Conservation (phyloP, 2,329 filamentous ascomycete genomes). For the Neobulgaria alba region DNA sequence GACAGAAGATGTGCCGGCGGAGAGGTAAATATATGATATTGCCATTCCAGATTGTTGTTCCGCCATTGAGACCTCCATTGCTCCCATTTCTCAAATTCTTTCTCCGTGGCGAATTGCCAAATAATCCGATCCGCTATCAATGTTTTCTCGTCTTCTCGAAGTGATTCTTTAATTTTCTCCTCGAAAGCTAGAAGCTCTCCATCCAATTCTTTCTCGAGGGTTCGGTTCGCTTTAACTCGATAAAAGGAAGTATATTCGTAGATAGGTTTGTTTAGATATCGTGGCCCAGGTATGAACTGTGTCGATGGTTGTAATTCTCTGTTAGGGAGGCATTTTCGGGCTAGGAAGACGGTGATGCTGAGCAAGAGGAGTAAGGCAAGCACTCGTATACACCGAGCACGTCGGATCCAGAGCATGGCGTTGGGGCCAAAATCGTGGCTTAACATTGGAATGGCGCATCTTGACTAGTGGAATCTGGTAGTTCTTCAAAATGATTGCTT, state of each 20-base stretch:
- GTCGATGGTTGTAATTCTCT: background rate
- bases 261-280: constrained; percentile 3
- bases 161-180: constrained; percentile 1
- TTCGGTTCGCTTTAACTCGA: constrained; percentile 8
- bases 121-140: constrained; percentile 11
- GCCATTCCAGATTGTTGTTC: constrained; percentile 13
- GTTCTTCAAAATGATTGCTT: background rate
- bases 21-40: constrained; percentile 8
- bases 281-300: background rate
- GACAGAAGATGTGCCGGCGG: constrained; percentile 6
- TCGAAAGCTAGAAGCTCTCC: constrained; percentile 12
- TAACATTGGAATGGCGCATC: background rate
- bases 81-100: constrained; percentile 3
- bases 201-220: constrained; percentile 13
- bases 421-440: background rate
- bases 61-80: constrained; percentile 16
- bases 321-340: background rate
- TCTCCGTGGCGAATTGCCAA: constrained; percentile 15
- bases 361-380: background rate
- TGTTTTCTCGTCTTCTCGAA: constrained; percentile 1
- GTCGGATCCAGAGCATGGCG: background rate
- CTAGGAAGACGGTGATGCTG: background rate
- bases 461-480: background rate
- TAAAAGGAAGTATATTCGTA: constrained; percentile 19
- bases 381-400: constrained; percentile 1